A percentile compares a stretch with the other conserved stretches of the same genome.
Evolutionary conservation across 805 yeast species (phyloP).

Genomic region (Phaffomyces opuntiae): DNA sequence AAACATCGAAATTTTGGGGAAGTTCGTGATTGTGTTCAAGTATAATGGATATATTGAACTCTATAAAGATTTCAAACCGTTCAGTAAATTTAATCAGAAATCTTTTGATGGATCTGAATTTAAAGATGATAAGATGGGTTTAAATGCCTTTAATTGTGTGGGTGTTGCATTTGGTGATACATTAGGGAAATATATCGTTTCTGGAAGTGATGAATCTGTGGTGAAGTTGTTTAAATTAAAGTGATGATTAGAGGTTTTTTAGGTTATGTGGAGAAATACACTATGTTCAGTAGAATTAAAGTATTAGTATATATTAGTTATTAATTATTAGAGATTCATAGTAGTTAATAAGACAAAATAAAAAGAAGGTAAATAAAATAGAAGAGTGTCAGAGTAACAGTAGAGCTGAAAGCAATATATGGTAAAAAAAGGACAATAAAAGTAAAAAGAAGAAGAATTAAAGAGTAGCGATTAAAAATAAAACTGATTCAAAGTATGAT

Average conservation of each 20-base stretch:
- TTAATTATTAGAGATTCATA: background rate
- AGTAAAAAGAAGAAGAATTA: too few relatives aligned
- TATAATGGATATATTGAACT: background rate
- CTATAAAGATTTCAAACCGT: background rate
- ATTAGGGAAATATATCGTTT: too few relatives aligned
- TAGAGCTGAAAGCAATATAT: too few relatives aligned
- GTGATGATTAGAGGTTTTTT: background rate
- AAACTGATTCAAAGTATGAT: too few relatives aligned
- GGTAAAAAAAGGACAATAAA: too few relatives aligned
- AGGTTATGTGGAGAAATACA: too few relatives aligned
- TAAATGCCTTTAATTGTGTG: too few relatives aligned
- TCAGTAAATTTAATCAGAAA: background rate
- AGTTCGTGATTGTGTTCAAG: background rate
- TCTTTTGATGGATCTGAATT: background rate
- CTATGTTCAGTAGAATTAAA: background rate
- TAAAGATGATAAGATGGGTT: too few relatives aligned
- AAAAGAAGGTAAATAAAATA: background rate
- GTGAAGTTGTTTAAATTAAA: background rate
- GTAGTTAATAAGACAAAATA: background rate
- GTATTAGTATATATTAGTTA: background rate
- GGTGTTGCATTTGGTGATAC: too few relatives aligned
- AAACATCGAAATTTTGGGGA: background rate
- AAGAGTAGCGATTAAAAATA: too few relatives aligned
- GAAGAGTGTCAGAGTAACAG: too few relatives aligned
- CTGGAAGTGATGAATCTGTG: background rate